Evolutionary conservation across 2,329 filamentous ascomycete genomes (phyloP), one percentile per base, ranked within the genome.

Genomic region (Geosmithia putterillii): DNA sequence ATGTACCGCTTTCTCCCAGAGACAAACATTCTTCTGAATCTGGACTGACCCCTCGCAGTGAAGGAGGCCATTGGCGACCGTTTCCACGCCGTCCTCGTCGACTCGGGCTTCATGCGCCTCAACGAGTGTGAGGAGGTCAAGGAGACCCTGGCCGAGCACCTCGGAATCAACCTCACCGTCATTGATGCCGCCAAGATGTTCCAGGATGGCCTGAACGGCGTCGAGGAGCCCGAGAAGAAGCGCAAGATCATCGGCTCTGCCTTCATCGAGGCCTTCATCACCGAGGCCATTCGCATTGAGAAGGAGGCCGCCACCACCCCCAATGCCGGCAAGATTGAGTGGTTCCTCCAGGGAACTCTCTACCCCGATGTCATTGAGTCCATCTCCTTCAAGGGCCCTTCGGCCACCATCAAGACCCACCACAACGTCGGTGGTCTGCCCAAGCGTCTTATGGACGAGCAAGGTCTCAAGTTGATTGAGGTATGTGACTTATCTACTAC

Each of bases 91-190:
- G 76, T 94, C 3, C 74, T 95, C 18, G 79, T 95, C 7, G 82
- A 96, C 65, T 95, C 85, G 53, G 62, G 61, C 18, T 70, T 87
- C 42, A 81, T 98, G 74, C 79, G 92, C 35, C 71, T 92, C 23
- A 81, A 95, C 56, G 92, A 96, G 62, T 88, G 83, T 51, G 67
- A 81, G 51, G 70, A 82, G 54, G 92, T 96, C 42, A 81, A 94
- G 62, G 70, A 87, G 61, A 89, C 79, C 0, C 74, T 96, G 2
- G 72, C 73, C 2, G 61, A 88, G 55, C 81, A 92, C 51, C 75
- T 96, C 1, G 86, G 86, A 2, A 94, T 96, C 62, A 92, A 95
- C 61, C 71, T 96, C 3, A 94, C 86, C 0, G 82, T 96, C 22
- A 78, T 94, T 2, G 84, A 96, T 57, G 88, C 79, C 0, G 73